Evolutionary conservation across 2,329 filamentous ascomycete species (phyloP), one percentile per base, ranked within the genome.

Genomic region (Knoxdaviesia proteae): DNA sequence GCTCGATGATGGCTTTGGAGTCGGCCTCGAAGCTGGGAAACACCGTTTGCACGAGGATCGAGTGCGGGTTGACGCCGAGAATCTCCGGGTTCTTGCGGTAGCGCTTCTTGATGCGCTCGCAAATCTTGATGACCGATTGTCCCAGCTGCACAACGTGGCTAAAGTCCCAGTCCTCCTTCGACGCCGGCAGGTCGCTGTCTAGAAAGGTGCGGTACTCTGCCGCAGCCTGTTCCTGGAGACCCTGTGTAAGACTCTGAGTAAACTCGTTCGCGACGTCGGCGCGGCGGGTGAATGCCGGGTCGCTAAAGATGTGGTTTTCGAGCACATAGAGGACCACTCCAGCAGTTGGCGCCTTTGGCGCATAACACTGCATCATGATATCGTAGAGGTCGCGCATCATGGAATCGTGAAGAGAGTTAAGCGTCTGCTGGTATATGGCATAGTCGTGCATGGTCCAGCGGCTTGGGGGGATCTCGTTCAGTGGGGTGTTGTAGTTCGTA

Each of bases 1-100:
- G 72, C 49, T 77, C 70, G 37, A 96, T 77, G 49, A 98, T 75
- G 52, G 88, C 86, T 47, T 80, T 73, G 5, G 84, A 83, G 57
- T 98, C 88, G 48, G 83, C 76, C 45, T 93, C 87, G 56, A 93
- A 96, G 47, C 80, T 80, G 1, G 90, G 90, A 45, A 96, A 80
- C 43, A 90, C 77, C 42, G 84, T 83, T 49, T 81, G 73, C 6
- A 94, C 76, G 33, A 96, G 65, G 34, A 90, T 80, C 39, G 71
- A 75, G 38, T 73, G 60, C 2, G 68, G 68, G 46, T 69, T 69
- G 32, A 71, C 67, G 1, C 86, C 86, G 75, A 94, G 80, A 46
- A 96, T 81, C 47, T 84, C 79, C 1, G 84, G 84, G 45, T 80
- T 90, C 52, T 82, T 88, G 51, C 76, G 76, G 59, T 94, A 98